phyloP scores from a whole-genome alignment of 768 basidiomycete genomes.

The Floccularia luteovirens region DNA sequence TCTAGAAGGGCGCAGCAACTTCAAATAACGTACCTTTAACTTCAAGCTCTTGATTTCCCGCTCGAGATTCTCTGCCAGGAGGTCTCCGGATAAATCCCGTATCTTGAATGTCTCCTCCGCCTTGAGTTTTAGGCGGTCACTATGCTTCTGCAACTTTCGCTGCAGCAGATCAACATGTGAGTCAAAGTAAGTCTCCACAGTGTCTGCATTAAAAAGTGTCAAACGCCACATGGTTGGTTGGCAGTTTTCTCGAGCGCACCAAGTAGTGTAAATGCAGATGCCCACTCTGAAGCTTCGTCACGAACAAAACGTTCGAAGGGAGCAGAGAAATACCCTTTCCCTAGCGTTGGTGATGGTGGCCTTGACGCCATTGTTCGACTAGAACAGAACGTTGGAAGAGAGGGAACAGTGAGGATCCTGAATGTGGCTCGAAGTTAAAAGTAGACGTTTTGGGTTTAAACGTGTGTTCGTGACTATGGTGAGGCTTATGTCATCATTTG shows the following conservation, averaged over 20 bases:
- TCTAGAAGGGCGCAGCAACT: slow-evolving; percentile 1
- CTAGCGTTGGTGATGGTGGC: slow-evolving; percentile 35
- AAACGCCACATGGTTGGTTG: slow-evolving; percentile 15
- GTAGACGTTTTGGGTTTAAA: neutral
- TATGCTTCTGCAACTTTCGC: slow-evolving; percentile 80
- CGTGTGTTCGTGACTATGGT: too few species aligned
- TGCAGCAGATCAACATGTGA: slow-evolving; percentile 80
- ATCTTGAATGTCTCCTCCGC: slow-evolving; percentile 80
- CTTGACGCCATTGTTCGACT: slow-evolving; percentile 26
- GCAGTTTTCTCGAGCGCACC: slow-evolving; percentile 37
- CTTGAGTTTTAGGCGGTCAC: slow-evolving; percentile 72
- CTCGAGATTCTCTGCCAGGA: slow-evolving; percentile 72
- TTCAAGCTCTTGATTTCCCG: slow-evolving; percentile 83
- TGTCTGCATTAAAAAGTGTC: slow-evolving; percentile 46
- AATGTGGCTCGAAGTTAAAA: neutral
- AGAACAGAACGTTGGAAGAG: neutral
- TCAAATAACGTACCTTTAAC: slow-evolving; percentile 52
- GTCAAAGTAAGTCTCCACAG: slow-evolving; percentile 93
- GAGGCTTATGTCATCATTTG: too few species aligned
- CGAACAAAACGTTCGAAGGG: slow-evolving; percentile 69
- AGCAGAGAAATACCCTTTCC: slow-evolving; percentile 52
- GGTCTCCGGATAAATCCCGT: slow-evolving; percentile 52
- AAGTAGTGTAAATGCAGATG: slow-evolving; percentile 78
- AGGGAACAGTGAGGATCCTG: neutral
- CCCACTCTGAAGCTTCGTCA: slow-evolving; percentile 71